Evolutionary conservation across 768 basidiomycete species (phyloP).

Genomic region (Calocybe cyanea): DNA sequence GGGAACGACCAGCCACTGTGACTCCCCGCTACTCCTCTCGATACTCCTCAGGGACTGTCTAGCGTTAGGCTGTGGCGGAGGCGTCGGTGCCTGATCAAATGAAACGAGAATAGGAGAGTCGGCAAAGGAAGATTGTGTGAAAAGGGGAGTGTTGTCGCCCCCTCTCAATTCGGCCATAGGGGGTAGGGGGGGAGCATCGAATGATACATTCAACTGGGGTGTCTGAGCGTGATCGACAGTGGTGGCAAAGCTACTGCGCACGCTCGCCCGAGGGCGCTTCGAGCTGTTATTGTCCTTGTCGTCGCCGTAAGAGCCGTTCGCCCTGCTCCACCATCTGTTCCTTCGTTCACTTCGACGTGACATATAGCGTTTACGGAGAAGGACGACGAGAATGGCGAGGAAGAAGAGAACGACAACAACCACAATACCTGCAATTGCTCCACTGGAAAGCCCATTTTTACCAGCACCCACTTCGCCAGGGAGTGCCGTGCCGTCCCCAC

Average conservation of each 20-base stretch:
- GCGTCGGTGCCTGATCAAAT: slow-evolving; percentile 19
- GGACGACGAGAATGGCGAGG: slow-evolving; percentile 33
- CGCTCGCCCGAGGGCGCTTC: slow-evolving; percentile 17
- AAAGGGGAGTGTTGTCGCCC: slow-evolving; percentile 8
- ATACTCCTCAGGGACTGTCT: slow-evolving; percentile 37
- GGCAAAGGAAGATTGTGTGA: slow-evolving; percentile 8
- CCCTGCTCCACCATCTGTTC: slow-evolving; percentile 34
- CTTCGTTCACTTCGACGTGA: slow-evolving; percentile 39
- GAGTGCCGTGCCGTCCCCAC: slow-evolving; percentile 1
- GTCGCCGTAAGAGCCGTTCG: slow-evolving; percentile 24
- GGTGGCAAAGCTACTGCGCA: slow-evolving; percentile 64
- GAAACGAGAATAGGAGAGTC: slow-evolving; percentile 28
- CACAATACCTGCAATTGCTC: slow-evolving; percentile 45
- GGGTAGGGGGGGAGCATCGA: slow-evolving; percentile 38
- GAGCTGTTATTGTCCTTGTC: slow-evolving; percentile 16
- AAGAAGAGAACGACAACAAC: slow-evolving; percentile 30
- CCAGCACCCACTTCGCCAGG: slow-evolving; percentile 4
- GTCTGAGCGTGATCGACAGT: slow-evolving; percentile 45
- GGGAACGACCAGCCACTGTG: slow-evolving; percentile 37
- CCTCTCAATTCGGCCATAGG: slow-evolving; percentile 53
- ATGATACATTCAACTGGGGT: slow-evolving; percentile 19
- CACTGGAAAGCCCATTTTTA: slow-evolving; percentile 30
- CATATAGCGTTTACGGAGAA: slow-evolving; percentile 44
- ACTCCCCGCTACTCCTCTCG: slow-evolving; percentile 31
- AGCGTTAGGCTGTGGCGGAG: slow-evolving; percentile 10